Conservation (phyloP, 2,329 filamentous ascomycete species). For the Atkinsonella hypoxylon region DNA sequence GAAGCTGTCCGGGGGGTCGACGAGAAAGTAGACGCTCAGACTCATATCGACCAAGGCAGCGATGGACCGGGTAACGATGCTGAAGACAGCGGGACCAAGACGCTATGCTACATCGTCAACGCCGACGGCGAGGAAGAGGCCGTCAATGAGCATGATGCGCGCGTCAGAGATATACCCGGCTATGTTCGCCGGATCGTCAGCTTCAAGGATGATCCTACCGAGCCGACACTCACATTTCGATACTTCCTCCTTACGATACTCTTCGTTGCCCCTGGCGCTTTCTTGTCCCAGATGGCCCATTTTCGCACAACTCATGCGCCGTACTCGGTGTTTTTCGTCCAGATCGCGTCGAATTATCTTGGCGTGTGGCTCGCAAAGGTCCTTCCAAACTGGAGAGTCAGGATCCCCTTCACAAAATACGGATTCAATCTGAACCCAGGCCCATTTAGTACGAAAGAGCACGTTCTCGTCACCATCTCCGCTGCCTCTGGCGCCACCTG, state of each 20-base stretch:
- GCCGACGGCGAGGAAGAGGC: slow-evolving; percentile 15
- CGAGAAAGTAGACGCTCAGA: slow-evolving; percentile 4
- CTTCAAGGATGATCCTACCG: slow-evolving; percentile 41
- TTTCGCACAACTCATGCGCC: slow-evolving; percentile 45
- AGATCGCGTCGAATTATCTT: slow-evolving; percentile 43
- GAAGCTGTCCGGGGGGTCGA: slow-evolving; percentile 7
- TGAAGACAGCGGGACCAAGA: slow-evolving; percentile 4
- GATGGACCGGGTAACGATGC: slow-evolving; percentile 5
- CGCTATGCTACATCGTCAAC: slow-evolving; percentile 10
- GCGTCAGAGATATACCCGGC: slow-evolving; percentile 39
- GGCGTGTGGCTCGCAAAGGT: slow-evolving; percentile 39
- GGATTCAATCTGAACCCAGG: slow-evolving; percentile 43
- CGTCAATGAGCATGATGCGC: slow-evolving; percentile 34
- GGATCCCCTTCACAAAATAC: slow-evolving; percentile 32
- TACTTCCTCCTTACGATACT: slow-evolving; percentile 43
- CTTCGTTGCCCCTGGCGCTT: slow-evolving; percentile 45
- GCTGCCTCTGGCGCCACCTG: slow-evolving; percentile 40
- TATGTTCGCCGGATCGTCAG: slow-evolving; percentile 41
- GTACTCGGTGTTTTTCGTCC: slow-evolving; percentile 51
- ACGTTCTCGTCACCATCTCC: slow-evolving; percentile 43
- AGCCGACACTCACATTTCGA: slow-evolving; percentile 46
- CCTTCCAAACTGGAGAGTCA: slow-evolving; percentile 34
- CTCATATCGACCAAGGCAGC: neutral
- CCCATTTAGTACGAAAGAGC: slow-evolving; percentile 45
- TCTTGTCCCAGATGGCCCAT: slow-evolving; percentile 42